Conservation (phyloP, 2,329 filamentous ascomycete species). For the Elsinoe necatrix region DNA sequence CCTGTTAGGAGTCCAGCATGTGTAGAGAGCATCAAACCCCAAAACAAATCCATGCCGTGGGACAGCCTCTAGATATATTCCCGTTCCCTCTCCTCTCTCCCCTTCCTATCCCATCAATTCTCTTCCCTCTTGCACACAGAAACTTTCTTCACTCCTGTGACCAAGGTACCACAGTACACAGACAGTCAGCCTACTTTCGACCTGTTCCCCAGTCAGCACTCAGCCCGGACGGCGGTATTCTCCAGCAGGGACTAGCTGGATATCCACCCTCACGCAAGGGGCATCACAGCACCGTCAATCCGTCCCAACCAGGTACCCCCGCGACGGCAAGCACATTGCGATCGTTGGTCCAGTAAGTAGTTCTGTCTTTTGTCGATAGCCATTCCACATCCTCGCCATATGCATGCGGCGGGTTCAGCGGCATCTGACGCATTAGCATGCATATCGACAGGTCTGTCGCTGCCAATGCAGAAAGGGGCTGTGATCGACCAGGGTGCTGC, state of each 20-base stretch:
- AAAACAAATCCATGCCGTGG: background rate
- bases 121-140: slow-evolving; percentile 5
- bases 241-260: background rate
- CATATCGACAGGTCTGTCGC: slow-evolving; percentile 6
- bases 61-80: slow-evolving; percentile 1
- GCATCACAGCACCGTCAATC: background rate
- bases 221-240: background rate
- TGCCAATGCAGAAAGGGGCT: background rate
- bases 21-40: background rate
- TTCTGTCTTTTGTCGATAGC: background rate
- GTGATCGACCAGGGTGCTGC: background rate
- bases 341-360: slow-evolving; percentile 1
- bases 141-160: background rate
- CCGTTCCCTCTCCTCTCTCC: background rate
- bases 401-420: background rate
- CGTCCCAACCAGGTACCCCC: background rate
- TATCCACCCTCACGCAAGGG: background rate
- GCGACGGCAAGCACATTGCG: background rate
- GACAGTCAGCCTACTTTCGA: background rate
- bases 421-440: background rate
- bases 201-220: background rate
- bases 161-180: background rate
- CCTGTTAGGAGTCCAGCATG: background rate
- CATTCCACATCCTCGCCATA: background rate
- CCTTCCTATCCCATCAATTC: slow-evolving; percentile 2